These are phyloP conservation scores for Pestalotiopsis sp. DNA, from an alignment of 2,329 filamentous ascomycete genomes.

Conservation along the genomic window DNA sequence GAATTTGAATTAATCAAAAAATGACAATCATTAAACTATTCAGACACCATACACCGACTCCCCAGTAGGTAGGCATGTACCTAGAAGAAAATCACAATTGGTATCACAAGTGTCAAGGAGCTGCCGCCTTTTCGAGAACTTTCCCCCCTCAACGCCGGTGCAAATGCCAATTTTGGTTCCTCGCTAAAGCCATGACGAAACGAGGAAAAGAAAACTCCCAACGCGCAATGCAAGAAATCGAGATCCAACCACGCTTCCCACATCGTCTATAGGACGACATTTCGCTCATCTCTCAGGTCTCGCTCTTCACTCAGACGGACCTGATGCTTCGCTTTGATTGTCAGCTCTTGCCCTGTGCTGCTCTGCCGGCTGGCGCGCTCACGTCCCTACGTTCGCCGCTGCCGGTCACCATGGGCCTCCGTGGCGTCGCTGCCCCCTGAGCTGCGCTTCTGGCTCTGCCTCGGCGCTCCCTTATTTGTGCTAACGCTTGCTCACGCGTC, in stretches of 20 bases:
- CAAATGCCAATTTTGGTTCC: constrained; percentile 11
- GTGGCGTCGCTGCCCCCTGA: constrained; percentile 61
- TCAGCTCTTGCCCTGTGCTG: constrained; percentile 23
- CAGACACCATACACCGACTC: background rate
- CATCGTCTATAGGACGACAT: background rate
- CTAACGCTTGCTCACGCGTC: constrained; percentile 74
- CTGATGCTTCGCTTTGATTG: background rate
- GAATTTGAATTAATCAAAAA: background rate
- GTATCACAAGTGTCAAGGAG: background rate
- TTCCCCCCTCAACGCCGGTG: constrained; percentile 10
- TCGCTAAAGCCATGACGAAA: background rate
- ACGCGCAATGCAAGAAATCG: constrained; percentile 1
- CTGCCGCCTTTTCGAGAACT: background rate
- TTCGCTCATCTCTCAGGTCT: background rate
- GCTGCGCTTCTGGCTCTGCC: constrained; percentile 71
- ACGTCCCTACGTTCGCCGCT: constrained; percentile 45
- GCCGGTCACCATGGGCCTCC: constrained; percentile 58
- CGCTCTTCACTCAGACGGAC: background rate
- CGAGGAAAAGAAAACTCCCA: background rate
- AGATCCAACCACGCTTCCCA: background rate
- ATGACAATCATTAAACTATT: background rate
- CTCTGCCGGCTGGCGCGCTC: constrained; percentile 44
- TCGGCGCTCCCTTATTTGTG: constrained; percentile 72
- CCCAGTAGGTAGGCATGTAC: background rate
- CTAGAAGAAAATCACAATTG: background rate